A percentile compares a stretch with the other conserved stretches of the same genome.
These are phyloP conservation scores for Arthroderma sp. DNA, from an alignment of 2,329 filamentous ascomycete species.

Conservation along the genomic window DNA sequence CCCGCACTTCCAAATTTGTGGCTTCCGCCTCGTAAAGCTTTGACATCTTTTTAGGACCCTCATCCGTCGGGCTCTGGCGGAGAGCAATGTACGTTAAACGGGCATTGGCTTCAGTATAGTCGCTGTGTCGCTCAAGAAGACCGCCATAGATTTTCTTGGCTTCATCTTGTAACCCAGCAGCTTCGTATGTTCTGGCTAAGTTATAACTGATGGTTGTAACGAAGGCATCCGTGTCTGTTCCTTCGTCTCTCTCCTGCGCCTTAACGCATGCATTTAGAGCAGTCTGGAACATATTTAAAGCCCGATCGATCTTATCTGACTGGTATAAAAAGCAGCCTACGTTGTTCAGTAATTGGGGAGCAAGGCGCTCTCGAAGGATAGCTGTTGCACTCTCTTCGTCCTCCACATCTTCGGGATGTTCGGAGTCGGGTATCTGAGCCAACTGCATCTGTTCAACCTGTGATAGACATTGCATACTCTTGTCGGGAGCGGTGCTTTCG, in stretches of 20 bases:
- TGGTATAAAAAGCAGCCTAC: slow-evolving; percentile 94
- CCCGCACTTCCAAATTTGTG: slow-evolving; percentile 77
- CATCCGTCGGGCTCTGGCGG: slow-evolving; percentile 64
- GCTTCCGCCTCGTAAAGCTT: slow-evolving; percentile 76
- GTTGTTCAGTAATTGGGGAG: slow-evolving; percentile 89
- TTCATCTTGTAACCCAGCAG: slow-evolving; percentile 64
- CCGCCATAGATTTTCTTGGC: slow-evolving; percentile 82
- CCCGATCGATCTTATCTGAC: slow-evolving; percentile 63
- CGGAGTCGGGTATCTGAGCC: slow-evolving; percentile 59
- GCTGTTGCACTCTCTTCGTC: slow-evolving; percentile 45
- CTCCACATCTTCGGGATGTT: slow-evolving; percentile 46
- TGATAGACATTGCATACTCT: slow-evolving; percentile 78
- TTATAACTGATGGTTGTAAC: slow-evolving; percentile 97
- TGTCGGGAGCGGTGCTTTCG: slow-evolving; percentile 72
- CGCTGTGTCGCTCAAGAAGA: slow-evolving; percentile 67
- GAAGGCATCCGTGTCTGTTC: slow-evolving; percentile 74
- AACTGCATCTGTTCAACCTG: slow-evolving; percentile 87
- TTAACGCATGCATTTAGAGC: slow-evolving; percentile 78
- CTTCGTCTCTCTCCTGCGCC: slow-evolving; percentile 60
- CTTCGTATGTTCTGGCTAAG: slow-evolving; percentile 83
- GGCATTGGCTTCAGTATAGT: slow-evolving; percentile 85
- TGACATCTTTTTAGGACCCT: slow-evolving; percentile 72
- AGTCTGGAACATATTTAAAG: slow-evolving; percentile 82
- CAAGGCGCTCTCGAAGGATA: slow-evolving; percentile 61
- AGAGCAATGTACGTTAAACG: slow-evolving; percentile 84